Percentiles rank a stretch among this genome's conserved stretches.
phyloP scores from a whole-genome alignment of 208 protist genomes.

The Leishmania tropica region DNA sequence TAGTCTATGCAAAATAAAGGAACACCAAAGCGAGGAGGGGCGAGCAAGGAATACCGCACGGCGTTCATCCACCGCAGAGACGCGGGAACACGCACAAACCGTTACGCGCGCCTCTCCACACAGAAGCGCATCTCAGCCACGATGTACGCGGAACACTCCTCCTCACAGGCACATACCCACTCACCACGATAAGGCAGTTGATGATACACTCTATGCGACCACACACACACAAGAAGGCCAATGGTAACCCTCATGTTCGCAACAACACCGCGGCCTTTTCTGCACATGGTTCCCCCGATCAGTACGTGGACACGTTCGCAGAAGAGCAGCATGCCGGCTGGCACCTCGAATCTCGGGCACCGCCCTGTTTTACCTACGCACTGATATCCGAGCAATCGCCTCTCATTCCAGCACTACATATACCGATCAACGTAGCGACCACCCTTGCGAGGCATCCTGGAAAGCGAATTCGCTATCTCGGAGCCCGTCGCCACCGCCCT shows the following conservation, averaged over 20 bases:
- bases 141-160: background rate
- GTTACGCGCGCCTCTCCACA: too few relatives aligned
- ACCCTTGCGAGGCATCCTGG: background rate
- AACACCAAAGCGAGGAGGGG: background rate
- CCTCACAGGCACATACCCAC: background rate
- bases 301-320: background rate
- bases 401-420: slow-evolving; percentile 7
- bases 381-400: background rate
- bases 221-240: background rate
- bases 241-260: background rate
- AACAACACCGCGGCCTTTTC: background rate
- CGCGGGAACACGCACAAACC: background rate
- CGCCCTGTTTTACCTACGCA: background rate
- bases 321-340: background rate
- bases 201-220: slow-evolving; percentile 12
- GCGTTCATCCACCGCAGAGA: background rate
- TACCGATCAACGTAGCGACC: slow-evolving; percentile 31
- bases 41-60: background rate
- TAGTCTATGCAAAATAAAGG: slow-evolving; percentile 1
- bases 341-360: background rate
- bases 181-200: background rate
- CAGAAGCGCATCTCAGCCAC: background rate
- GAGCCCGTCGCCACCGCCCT: background rate
- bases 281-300: background rate
- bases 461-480: background rate